Percentiles rank a stretch among this genome's conserved stretches.
Evolutionary conservation across 495 filamentous ascomycete species (phyloP).

Genomic region (Oidiodendron maius): DNA sequence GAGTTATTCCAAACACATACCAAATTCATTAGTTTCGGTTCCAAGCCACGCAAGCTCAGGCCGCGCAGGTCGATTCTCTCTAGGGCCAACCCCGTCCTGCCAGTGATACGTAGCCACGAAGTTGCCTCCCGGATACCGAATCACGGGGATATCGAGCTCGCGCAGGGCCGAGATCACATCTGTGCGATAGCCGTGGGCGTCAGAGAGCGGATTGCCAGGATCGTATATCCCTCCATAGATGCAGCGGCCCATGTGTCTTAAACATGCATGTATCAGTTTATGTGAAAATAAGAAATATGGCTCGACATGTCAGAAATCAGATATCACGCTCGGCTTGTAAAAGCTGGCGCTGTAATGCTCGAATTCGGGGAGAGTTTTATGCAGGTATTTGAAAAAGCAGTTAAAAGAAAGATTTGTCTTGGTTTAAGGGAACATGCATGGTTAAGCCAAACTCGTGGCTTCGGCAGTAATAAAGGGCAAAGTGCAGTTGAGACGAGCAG

Average conservation of each 20-base stretch:
- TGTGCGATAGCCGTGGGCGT: conserved; percentile 67
- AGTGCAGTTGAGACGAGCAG: too few species aligned
- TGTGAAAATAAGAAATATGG: neutral
- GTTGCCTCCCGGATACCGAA: conserved; percentile 76
- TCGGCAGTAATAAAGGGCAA: too few species aligned
- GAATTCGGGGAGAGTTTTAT: too few species aligned
- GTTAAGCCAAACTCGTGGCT: too few species aligned
- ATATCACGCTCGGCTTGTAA: too few species aligned
- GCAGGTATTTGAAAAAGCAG: too few species aligned
- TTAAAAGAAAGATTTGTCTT: too few species aligned
- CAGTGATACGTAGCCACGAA: conserved; percentile 80
- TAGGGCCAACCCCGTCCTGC: conserved; percentile 71
- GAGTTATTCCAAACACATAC: too few species aligned
- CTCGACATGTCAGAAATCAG: too few species aligned
- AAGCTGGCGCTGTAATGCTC: too few species aligned
- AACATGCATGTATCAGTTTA: neutral
- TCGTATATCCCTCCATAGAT: conserved; percentile 85
- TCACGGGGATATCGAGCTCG: conserved; percentile 65
- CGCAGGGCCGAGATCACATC: conserved; percentile 66
- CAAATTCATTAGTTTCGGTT: conserved; percentile 69
- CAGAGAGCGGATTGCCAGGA: conserved; percentile 61
- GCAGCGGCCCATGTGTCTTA: conserved; percentile 74
- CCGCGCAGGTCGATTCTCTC: conserved; percentile 55
- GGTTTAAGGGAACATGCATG: too few species aligned
- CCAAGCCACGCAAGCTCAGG: conserved; percentile 74